phyloP scores from a whole-genome alignment of 2,329 filamentous ascomycete species.

The Lithohypha guttulata region DNA sequence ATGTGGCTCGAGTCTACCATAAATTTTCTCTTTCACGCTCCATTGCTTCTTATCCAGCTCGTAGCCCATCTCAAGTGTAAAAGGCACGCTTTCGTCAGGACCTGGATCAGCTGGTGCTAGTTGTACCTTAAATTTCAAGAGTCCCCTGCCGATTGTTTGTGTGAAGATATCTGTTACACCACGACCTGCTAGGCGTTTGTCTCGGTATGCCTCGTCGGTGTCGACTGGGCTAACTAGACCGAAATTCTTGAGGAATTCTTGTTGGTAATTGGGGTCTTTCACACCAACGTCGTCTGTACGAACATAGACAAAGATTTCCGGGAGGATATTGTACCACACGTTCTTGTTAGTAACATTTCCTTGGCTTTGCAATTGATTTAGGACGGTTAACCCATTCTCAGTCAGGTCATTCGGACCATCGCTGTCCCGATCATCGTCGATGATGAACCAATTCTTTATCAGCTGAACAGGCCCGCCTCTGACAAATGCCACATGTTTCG shows the following conservation, averaged over 20 bases:
- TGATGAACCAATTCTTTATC: not conserved
- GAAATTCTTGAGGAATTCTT: too few relatives aligned
- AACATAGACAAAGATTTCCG: not conserved
- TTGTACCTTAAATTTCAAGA: not conserved
- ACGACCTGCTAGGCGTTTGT: too few relatives aligned
- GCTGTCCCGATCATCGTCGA: not conserved
- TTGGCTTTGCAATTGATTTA: not conserved
- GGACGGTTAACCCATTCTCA: too few relatives aligned
- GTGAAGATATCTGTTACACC: not conserved
- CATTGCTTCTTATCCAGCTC: not conserved
- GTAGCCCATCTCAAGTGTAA: not conserved
- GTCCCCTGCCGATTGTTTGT: not conserved
- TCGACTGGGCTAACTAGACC: too few relatives aligned
- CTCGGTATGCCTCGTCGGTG: too few relatives aligned
- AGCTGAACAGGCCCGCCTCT: not conserved
- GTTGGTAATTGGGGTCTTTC: too few relatives aligned
- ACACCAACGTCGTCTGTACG: not conserved
- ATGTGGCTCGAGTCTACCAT: too few relatives aligned
- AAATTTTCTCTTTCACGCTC: not conserved
- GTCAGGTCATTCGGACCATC: too few relatives aligned
- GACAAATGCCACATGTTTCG: not conserved
- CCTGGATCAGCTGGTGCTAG: not conserved
- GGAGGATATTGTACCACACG: not conserved
- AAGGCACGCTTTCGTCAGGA: not conserved
- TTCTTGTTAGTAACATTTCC: not conserved